A percentile compares a stretch with the other conserved stretches of the same genome.
Conservation (phyloP, 108 stramenopile genomes). For the Stephanodiscus triporus region DNA sequence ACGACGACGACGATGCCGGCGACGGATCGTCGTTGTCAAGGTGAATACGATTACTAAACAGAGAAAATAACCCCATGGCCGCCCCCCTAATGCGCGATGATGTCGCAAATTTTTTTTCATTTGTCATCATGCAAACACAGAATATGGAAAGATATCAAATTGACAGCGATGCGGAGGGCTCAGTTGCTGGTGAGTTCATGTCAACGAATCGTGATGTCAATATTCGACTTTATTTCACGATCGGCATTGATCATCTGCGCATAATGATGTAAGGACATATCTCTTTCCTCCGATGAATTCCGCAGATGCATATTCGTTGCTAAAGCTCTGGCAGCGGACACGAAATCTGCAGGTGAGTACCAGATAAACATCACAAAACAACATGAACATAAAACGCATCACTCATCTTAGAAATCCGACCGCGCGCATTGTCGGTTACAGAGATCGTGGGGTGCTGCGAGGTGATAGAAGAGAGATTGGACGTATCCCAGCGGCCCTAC, state of each 20-base stretch:
- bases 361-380: too few species aligned
- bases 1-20: background rate
- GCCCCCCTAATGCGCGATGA: too few species aligned
- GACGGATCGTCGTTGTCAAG: conserved; percentile 3
- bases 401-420: background rate
- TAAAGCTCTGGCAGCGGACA: background rate
- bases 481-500: background rate
- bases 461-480: conserved; percentile 41
- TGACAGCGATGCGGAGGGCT: conserved; percentile 33
- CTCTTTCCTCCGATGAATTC: conserved; percentile 23
- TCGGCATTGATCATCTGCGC: background rate
- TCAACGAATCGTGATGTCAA: background rate
- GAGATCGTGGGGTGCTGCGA: conserved; percentile 44
- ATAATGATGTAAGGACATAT: conserved; percentile 22
- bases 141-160: conserved; percentile 39
- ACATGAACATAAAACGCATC: background rate
- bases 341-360: conserved; percentile 7
- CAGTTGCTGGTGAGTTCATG: conserved; percentile 33
- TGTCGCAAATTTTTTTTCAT: conserved; percentile 6
- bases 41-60: background rate
- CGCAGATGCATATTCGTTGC: conserved; percentile 44
- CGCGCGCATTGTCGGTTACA: background rate
- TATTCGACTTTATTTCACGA: background rate
- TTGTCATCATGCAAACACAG: conserved; percentile 1
- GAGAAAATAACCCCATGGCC: too few species aligned